Base-by-base conservation (phyloP, 1,284 basidiomycete genomes). In the Anthracocystis walkeri region DNA sequence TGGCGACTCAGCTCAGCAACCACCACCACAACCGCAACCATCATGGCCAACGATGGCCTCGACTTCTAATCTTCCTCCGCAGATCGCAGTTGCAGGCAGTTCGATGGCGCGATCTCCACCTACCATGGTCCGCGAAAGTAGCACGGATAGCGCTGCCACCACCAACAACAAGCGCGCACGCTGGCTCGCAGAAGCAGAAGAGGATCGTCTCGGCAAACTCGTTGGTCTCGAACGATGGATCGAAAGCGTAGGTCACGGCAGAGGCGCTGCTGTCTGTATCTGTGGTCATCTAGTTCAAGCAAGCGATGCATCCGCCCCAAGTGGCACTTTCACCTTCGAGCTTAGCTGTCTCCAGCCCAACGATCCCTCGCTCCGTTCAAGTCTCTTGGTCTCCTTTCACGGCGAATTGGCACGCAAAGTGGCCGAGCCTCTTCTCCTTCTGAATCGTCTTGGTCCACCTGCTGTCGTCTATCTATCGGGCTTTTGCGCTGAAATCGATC, bases 261-360 rank as follows among this genome's bases (percentile, higher is more conserved):
- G 73, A 61, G 73, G 73, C 18, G 73, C 73, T 10, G 73, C 73
- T 6, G 68, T 67, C 18, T 67, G 73, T 58, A 40, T 75, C 45
- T 60, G 58, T 27, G 72, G 53, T 20, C 40, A 65, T 23, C 54
- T 73, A 3, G 29, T 41, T 16, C 40, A 53, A 38, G 48, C 55
- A 4, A 35, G 14, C 5, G 27, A 48, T 7, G 7, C 41, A 40
- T 51, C 52, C 6, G 7, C 52, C 4, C 41, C 44, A 3, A 8
- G 5, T 3, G 18, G 42, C 7, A 5, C 40, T 16, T 65, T 67
- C 20, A 23, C 2, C 14, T 18, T 62, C 25, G 51, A 62, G 20
- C 60, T 70, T 33, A 46, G 42, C 48, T 66, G 61, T 35, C 27
- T 64, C 38, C 33, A 62, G 0, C 48, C 60, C 27, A 54, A 53